phyloP scores from a whole-genome alignment of 2,329 filamentous ascomycete genomes.

The Chaetomium sp. region DNA sequence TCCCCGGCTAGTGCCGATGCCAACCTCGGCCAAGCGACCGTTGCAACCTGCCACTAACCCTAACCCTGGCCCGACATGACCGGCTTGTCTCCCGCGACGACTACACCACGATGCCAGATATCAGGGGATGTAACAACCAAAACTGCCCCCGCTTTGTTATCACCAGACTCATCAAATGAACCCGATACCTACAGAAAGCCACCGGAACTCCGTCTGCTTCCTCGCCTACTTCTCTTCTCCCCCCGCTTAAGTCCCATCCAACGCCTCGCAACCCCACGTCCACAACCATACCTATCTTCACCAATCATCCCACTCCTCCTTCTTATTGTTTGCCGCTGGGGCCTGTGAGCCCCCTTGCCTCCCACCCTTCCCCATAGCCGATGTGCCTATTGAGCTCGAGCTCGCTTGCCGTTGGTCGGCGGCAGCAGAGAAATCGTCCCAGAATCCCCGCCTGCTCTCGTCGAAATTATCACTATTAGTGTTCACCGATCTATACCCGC shows the following conservation, averaged over 20 bases:
- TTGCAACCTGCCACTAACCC: conserved; percentile 8
- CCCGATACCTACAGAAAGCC: background rate
- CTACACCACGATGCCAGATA: background rate
- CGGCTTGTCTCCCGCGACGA: background rate
- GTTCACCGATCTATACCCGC: conserved; percentile 43
- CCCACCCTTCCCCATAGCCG: conserved; percentile 60
- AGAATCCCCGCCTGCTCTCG: conserved; percentile 78
- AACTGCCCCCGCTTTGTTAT: background rate
- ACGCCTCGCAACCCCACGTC: background rate
- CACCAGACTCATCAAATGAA: background rate
- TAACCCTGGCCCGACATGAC: conserved; percentile 29
- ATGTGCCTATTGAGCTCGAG: conserved; percentile 58
- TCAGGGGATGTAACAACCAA: background rate
- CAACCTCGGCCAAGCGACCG: conserved; percentile 44
- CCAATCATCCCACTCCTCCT: conserved; percentile 69
- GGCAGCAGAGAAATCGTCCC: conserved; percentile 82
- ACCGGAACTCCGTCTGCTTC: background rate
- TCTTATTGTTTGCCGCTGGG: conserved; percentile 45
- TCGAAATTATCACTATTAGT: conserved; percentile 46
- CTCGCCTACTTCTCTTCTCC: background rate
- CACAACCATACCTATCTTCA: conserved; percentile 36
- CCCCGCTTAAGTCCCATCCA: background rate
- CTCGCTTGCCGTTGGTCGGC: conserved; percentile 56
- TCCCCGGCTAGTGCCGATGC: conserved; percentile 49
- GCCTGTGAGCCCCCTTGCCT: conserved; percentile 25